Conservation (phyloP, 1,284 basidiomycete genomes). For the Sporisorium graminicola region DNA sequence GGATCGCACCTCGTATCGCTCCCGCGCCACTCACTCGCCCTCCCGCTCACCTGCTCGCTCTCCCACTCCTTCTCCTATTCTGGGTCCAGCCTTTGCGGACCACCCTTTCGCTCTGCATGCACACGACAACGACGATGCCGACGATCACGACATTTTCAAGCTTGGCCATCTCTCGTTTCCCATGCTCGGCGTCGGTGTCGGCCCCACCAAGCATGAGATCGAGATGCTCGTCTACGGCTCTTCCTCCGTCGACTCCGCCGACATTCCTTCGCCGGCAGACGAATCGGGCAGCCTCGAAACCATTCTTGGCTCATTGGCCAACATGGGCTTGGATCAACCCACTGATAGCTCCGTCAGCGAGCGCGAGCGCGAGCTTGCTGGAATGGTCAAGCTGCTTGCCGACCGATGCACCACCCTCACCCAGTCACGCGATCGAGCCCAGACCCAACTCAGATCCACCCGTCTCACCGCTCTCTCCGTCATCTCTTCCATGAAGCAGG, state of each 20-base stretch:
- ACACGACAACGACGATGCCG: conserved; percentile 16
- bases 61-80: conserved; percentile 64
- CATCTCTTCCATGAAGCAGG: conserved; percentile 61
- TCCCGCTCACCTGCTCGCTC: conserved; percentile 40
- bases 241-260: conserved; percentile 11
- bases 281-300: conserved; percentile 31
- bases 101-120: conserved; percentile 2
- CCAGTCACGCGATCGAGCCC: conserved; percentile 36
- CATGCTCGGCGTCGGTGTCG: conserved; percentile 57
- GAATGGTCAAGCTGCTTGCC: conserved; percentile 55
- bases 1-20: conserved; percentile 35
- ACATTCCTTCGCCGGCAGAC: conserved; percentile 23
- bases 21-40: conserved; percentile 35
- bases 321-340: conserved; percentile 52
- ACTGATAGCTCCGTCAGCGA: conserved; percentile 32
- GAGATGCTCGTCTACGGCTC: conserved; percentile 59
- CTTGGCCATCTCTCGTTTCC: conserved; percentile 62
- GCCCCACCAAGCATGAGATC: conserved; percentile 61
- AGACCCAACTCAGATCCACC: conserved; percentile 55
- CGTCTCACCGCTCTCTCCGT: conserved; percentile 65
- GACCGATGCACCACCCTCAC: conserved; percentile 37
- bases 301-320: conserved; percentile 45
- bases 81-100: conserved; percentile 47
- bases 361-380: conserved; percentile 48
- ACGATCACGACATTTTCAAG: conserved; percentile 31